Conservation (phyloP, 176 grass and related monocot genomes). For the Bothriochloa decipiens region DNA sequence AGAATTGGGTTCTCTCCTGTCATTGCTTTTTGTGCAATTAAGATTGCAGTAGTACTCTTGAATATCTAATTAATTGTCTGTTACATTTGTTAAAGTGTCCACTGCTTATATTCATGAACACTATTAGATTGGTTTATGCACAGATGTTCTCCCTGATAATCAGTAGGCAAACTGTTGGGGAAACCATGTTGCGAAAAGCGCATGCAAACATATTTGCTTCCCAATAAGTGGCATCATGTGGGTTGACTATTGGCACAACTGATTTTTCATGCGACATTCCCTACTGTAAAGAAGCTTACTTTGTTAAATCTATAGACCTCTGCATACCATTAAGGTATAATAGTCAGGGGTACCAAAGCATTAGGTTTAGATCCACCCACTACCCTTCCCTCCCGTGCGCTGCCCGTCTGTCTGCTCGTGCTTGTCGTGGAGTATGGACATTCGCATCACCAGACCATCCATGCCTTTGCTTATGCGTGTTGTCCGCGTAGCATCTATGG, state of each 20-base stretch:
- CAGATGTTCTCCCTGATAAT: neutral
- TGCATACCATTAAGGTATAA: neutral
- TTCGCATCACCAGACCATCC: neutral
- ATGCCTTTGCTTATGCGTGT: neutral
- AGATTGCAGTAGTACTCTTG: neutral
- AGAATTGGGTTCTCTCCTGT: neutral
- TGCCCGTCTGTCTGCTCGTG: too few species aligned
- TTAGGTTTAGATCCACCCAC: neutral
- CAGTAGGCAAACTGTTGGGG: neutral
- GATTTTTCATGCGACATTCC: neutral
- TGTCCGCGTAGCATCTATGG: neutral
- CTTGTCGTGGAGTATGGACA: too few species aligned
- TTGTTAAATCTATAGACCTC: conserved; percentile 18
- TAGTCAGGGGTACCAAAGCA: neutral
- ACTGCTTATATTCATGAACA: conserved; percentile 1
- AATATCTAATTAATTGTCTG: neutral
- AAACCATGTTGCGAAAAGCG: conserved; percentile 21
- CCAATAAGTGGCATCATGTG: neutral
- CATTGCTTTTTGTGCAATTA: conserved; percentile 12
- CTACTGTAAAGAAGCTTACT: neutral
- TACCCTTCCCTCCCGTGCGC: neutral
- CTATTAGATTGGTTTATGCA: conserved; percentile 1
- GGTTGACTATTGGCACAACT: conserved; percentile 23
- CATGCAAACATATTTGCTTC: neutral
- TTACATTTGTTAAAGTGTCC: neutral